Evolutionary conservation across 768 basidiomycete species (phyloP).

Genomic region (Porphyrellus cyaneotinctus): DNA sequence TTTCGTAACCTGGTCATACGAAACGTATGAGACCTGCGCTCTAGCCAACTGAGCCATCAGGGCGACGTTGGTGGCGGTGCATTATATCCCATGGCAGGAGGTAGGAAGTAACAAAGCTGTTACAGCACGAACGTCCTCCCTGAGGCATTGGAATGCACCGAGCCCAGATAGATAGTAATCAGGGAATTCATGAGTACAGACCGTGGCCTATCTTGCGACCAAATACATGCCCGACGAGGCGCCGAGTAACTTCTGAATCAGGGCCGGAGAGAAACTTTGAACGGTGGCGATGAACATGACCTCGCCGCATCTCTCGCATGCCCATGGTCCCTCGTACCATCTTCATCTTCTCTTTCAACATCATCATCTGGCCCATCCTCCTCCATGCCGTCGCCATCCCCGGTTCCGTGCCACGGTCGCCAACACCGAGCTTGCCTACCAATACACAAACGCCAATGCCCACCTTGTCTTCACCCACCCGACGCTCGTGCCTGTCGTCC

Average conservation of each 20-base stretch:
- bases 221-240: too few relatives aligned
- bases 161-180: too few relatives aligned
- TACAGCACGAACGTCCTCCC: too few relatives aligned
- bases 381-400: slow-evolving; percentile 54
- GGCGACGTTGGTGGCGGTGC: slow-evolving; percentile 19
- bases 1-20: slow-evolving; percentile 27
- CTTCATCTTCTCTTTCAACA: slow-evolving; percentile 71
- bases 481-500: slow-evolving; percentile 49
- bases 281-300: too few relatives aligned
- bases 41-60: slow-evolving; percentile 53
- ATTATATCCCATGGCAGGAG: too few relatives aligned
- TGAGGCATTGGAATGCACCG: too few relatives aligned
- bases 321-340: slow-evolving; percentile 42
- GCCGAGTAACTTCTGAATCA: too few relatives aligned
- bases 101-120: too few relatives aligned
- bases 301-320: slow-evolving; percentile 42
- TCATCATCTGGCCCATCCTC: too few relatives aligned
- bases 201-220: too few relatives aligned
- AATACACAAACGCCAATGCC: slow-evolving; percentile 66
- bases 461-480: slow-evolving; percentile 62
- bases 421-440: slow-evolving; percentile 72
- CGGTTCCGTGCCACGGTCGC: slow-evolving; percentile 68
- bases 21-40: slow-evolving; percentile 51
- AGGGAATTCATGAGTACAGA: too few relatives aligned
- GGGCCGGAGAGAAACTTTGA: too few relatives aligned